Evolutionary conservation across 2,329 filamentous ascomycete genomes (phyloP), one percentile per base, ranked within the genome.

Genomic region (Pyricularia grisea): DNA sequence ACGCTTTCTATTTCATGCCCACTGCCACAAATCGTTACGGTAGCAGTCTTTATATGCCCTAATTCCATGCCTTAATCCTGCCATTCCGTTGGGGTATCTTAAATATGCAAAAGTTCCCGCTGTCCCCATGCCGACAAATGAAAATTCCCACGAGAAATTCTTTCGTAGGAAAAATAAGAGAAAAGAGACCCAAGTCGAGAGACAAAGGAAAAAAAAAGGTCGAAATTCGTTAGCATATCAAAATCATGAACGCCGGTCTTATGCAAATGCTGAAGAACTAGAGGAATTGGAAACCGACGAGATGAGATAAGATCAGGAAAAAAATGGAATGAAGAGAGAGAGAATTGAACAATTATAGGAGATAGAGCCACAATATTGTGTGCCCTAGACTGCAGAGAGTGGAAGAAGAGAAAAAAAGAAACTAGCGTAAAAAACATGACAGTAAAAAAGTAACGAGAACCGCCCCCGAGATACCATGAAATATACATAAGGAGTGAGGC

Each of bases 381-480:
- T n/a, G 11, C 42, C 6, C 20, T 55, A 10, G 42, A 55, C 42
- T n/a, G 42, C 20, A 55, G 20, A 55, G 42, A 55, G 42, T n/a
- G 42, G 17, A 55, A 55, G 42, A 55, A 31, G 9, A 66, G 33
- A 17, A 42, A 9, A 11, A 60, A 60, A 63, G 50, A 64, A 17
- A 64, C 33, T 36, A n/a, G 23, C 23, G 55, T n/a, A 70, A 67
- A 11, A 65, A 14, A 63, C 33, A 69, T 66, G 42, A 55, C 33
- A 25, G 30, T 68, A 42, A 70, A 68, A 58, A 61, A 67, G 27
- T 42, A 1, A 12, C 11, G 20, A 55, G 6, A 55, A 55, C 20
- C 42, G 20, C 42, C 42, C 36, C 42, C 42, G 2, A 55, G 42
- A 55, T n/a, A 55, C 42, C 42, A 27, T 27, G 27, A 27, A n/a